These are phyloP conservation scores for Boletus fagicola DNA, from an alignment of 768 basidiomycete genomes.

Conservation along the genomic window DNA sequence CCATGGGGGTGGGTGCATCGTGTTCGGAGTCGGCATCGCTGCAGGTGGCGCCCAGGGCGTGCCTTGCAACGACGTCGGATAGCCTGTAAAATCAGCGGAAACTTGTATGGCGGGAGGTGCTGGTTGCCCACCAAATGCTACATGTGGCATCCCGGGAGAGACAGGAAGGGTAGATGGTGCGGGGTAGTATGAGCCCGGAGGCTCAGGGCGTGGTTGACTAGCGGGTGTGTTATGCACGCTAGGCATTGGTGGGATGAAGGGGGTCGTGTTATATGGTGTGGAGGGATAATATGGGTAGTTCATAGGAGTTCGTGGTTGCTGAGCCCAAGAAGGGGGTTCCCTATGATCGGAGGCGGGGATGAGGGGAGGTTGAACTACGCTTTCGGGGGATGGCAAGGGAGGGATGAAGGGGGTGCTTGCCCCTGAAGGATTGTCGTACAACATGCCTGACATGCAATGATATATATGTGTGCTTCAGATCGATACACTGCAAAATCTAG, in stretches of 20 bases:
- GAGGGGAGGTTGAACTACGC: constrained; percentile 34
- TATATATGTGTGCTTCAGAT: constrained; percentile 25
- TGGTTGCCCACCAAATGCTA: constrained; percentile 10
- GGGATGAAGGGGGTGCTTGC: constrained; percentile 39
- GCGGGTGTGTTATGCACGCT: constrained; percentile 27
- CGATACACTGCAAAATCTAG: constrained; percentile 24
- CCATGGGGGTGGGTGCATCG: constrained; percentile 23
- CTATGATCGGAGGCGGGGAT: constrained; percentile 31
- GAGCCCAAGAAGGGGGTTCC: constrained; percentile 36
- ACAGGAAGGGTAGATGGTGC: constrained; percentile 31
- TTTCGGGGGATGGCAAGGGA: constrained; percentile 38
- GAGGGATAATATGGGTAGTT: constrained; percentile 40
- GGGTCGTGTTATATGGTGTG: constrained; percentile 38
- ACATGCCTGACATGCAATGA: constrained; percentile 21
- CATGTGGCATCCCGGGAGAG: constrained; percentile 14
- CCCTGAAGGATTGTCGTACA: constrained; percentile 32
- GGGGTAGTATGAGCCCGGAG: constrained; percentile 34
- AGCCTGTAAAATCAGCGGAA: constrained; percentile 35
- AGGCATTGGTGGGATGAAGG: constrained; percentile 38
- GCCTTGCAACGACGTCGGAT: constrained; percentile 24
- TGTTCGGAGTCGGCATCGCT: constrained; percentile 22
- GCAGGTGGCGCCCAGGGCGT: constrained; percentile 29
- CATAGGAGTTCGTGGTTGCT: constrained; percentile 33
- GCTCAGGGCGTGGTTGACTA: constrained; percentile 21
- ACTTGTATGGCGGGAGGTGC: constrained; percentile 9